phyloP scores from a whole-genome alignment of 805 yeast genomes.

The Kodamaea lidongshanica region DNA sequence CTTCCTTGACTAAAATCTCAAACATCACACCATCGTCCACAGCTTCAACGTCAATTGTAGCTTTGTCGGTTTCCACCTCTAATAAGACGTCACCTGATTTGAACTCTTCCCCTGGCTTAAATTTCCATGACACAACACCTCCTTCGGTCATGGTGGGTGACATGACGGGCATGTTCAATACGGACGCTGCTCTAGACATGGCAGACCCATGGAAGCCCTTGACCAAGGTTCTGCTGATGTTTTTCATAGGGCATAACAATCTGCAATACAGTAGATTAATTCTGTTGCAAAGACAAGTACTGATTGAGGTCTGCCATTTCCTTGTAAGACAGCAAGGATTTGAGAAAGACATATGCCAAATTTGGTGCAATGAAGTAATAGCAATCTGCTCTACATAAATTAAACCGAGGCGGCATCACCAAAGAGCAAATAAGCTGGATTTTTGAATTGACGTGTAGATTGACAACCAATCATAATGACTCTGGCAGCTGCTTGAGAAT shows the following conservation, averaged over 20 bases:
- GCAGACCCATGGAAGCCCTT: slow-evolving; percentile 28
- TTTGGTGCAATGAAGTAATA: slow-evolving; percentile 75
- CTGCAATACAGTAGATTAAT: slow-evolving; percentile 54
- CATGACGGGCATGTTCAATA: slow-evolving; percentile 95
- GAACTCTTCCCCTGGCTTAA: slow-evolving; percentile 63
- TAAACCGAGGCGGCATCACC: slow-evolving; percentile 85
- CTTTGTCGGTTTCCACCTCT: slow-evolving; percentile 84
- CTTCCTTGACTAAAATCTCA: slow-evolving; percentile 63
- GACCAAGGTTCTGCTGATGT: too few species aligned
- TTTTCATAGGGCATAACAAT: too few species aligned
- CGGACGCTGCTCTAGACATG: slow-evolving; percentile 29
- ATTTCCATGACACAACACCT: slow-evolving; percentile 85
- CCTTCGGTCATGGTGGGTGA: slow-evolving; percentile 98
- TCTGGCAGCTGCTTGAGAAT: slow-evolving; percentile 66
- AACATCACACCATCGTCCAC: slow-evolving; percentile 88
- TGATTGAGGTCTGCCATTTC: slow-evolving; percentile 75
- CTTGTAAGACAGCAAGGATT: slow-evolving; percentile 83
- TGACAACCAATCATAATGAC: slow-evolving; percentile 70
- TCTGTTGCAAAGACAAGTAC: slow-evolving; percentile 72
- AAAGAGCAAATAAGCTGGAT: slow-evolving; percentile 85
- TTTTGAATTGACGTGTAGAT: slow-evolving; percentile 67
- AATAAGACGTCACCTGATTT: slow-evolving; percentile 75
- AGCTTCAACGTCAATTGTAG: slow-evolving; percentile 79
- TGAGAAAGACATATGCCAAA: slow-evolving; percentile 59
- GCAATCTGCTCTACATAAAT: slow-evolving; percentile 81